Evolutionary conservation across 768 basidiomycete species (phyloP).

Genomic region (Mycena galopus): DNA sequence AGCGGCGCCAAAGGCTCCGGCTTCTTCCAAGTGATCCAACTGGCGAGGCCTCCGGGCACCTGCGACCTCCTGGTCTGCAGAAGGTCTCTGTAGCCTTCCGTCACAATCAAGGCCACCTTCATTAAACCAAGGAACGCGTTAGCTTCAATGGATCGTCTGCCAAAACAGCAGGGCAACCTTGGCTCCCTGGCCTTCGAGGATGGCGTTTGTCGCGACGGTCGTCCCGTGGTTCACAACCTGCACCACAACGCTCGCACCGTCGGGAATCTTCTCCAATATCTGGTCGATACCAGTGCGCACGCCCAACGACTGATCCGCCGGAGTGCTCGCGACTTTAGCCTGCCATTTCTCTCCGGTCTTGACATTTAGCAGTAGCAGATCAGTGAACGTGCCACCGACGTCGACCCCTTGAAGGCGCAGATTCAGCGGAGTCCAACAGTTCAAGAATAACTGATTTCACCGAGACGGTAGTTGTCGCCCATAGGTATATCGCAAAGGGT

Average conservation of each 20-base stretch:
- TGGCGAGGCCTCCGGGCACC: conserved; percentile 34
- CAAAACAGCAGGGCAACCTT: conserved; percentile 6
- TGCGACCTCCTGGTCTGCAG: conserved; percentile 34
- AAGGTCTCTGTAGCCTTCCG: conserved; percentile 38
- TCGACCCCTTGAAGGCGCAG: conserved; percentile 14
- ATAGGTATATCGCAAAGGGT: not conserved
- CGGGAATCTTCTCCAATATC: conserved; percentile 27
- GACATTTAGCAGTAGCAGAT: conserved; percentile 21
- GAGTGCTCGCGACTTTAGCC: conserved; percentile 33
- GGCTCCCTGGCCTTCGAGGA: conserved; percentile 38
- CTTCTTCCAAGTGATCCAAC: conserved; percentile 35
- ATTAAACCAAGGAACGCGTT: not conserved
- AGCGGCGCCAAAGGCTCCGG: conserved; percentile 36
- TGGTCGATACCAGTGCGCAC: conserved; percentile 33
- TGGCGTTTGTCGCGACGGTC: conserved; percentile 38
- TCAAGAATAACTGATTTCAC: too few species aligned
- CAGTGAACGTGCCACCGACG: conserved; percentile 36
- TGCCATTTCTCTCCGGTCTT: conserved; percentile 30
- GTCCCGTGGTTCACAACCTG: conserved; percentile 36
- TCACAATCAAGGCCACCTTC: conserved; percentile 34
- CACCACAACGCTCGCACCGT: conserved; percentile 16
- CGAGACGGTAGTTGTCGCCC: conserved; percentile 19
- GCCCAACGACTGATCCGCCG: conserved; percentile 32
- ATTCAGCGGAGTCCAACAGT: too few species aligned
- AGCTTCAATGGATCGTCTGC: not conserved